Evolutionary conservation across 148 eudicot species (phyloP), one percentile per base, ranked within the genome.

Genomic region (Cornus controversa): DNA sequence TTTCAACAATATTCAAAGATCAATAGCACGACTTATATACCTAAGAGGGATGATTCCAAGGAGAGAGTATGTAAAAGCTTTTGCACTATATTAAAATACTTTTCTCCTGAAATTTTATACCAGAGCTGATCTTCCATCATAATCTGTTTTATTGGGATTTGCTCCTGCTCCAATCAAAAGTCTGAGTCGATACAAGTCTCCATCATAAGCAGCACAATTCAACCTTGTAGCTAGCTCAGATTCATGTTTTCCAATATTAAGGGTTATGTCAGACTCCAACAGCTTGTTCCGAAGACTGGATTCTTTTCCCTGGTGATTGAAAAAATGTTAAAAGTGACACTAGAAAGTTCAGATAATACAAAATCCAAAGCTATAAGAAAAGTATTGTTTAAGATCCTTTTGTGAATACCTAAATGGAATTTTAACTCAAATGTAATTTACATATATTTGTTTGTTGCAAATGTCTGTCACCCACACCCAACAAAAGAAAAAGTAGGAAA

Each of bases 91-190:
- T 8, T 69, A 69, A 29, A 69, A 70, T 18, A 42, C 4, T 9
- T 47, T 47, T 14, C 14, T 14, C 24, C 22, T 66, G 8, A 77
- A 31, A 10, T 42, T 62, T 70, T 20, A 66, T 83, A 85, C 87
- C 87, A 85, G 72, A 75, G 87, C 72, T 73, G 85, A 71, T 79
- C 82, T 77, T 76, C 85, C 85, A 77, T 85, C 69, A 50, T 85
- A 85, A 78, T 85, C 87, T 8, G 66, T 54, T 60, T 24, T 79
- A 66, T 73, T 82, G 13, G 78, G 84, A 78, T 85, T 78, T 45
- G 82, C 85, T 42, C 87, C 87, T 5, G 85, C 84, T 72, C 64
- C 82, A 69, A 85, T 67, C n/a, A 85, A 73, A 66, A 77, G 72
- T 37, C 72, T 62, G 27, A 85, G 69, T 47, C 76, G 84, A 75